A percentile compares a stretch with the other conserved stretches of the same genome.
These are phyloP conservation scores for Cornus suecica DNA, from an alignment of 148 eudicot species.

Conservation along the genomic window DNA sequence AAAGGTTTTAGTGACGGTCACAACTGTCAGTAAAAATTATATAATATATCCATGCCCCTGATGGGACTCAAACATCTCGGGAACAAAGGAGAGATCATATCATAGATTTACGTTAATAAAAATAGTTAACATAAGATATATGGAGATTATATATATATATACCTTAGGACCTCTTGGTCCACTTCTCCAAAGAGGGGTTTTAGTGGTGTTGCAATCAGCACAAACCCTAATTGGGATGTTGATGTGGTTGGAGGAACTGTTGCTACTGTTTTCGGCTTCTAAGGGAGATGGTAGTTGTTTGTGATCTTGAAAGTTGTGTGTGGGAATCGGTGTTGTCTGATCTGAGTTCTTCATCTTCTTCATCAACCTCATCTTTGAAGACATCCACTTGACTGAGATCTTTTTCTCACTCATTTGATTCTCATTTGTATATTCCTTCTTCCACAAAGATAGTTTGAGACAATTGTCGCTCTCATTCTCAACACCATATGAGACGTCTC, in stretches of 20 bases:
- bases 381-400: slow-evolving; percentile 48
- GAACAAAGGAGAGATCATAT: too few species aligned
- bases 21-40: background rate
- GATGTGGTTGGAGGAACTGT: slow-evolving; percentile 29
- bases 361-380: slow-evolving; percentile 60
- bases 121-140: too few species aligned
- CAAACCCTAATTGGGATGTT: slow-evolving; percentile 59
- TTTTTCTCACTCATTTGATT: slow-evolving; percentile 1
- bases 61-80: too few species aligned
- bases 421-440: slow-evolving; percentile 20
- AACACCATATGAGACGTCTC: slow-evolving; percentile 27
- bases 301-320: slow-evolving; percentile 4
- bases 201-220: slow-evolving; percentile 71
- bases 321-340: background rate
- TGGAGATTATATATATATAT: background rate
- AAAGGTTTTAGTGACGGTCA: too few species aligned
- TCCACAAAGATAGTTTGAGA: slow-evolving; percentile 36
- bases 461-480: slow-evolving; percentile 22
- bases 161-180: slow-evolving; percentile 92
- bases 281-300: slow-evolving; percentile 12
- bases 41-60: background rate
- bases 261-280: slow-evolving; percentile 25
- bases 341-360: slow-evolving; percentile 41
- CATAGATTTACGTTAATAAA: too few species aligned
- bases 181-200: slow-evolving; percentile 88